phyloP scores from a whole-genome alignment of 306 rosid species.

The Chamaecrista fasciculata region DNA sequence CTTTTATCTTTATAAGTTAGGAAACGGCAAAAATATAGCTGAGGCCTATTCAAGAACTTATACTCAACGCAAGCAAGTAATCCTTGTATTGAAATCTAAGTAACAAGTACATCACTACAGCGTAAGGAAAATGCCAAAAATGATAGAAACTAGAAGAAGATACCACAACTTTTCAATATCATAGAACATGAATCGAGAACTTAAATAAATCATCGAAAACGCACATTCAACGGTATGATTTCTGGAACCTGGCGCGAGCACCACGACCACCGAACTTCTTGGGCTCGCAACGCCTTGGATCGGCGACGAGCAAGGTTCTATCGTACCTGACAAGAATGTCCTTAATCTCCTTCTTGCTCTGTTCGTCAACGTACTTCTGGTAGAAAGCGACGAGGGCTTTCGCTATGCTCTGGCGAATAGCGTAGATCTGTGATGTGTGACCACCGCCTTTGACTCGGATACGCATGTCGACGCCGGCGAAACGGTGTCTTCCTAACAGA shows the following conservation, averaged over 20 bases:
- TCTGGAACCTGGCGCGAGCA: slow-evolving; percentile 88
- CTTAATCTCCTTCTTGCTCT: slow-evolving; percentile 88
- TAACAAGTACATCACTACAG: neutral
- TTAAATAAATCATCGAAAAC: neutral
- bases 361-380: slow-evolving; percentile 92
- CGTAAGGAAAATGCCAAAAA: neutral
- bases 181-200: slow-evolving; percentile 33
- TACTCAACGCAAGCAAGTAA: too few species aligned
- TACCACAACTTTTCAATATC: slow-evolving; percentile 26
- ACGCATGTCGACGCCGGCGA: slow-evolving; percentile 74
- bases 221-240: slow-evolving; percentile 66
- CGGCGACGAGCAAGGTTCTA: slow-evolving; percentile 73
- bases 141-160: neutral
- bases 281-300: slow-evolving; percentile 88
- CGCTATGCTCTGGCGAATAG: slow-evolving; percentile 80
- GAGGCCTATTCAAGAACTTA: too few species aligned
- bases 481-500: slow-evolving; percentile 64
- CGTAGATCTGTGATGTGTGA: slow-evolving; percentile 82
- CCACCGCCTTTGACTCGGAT: slow-evolving; percentile 86
- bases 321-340: slow-evolving; percentile 74
- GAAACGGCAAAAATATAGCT: too few species aligned
- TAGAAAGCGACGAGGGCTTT: slow-evolving; percentile 77
- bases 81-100: too few species aligned
- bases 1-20: too few species aligned
- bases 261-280: slow-evolving; percentile 97